Percentiles rank a stretch among this genome's conserved stretches.
Evolutionary conservation across 208 protist genomes (phyloP).

Genomic region (Strigomonas culicis): DNA sequence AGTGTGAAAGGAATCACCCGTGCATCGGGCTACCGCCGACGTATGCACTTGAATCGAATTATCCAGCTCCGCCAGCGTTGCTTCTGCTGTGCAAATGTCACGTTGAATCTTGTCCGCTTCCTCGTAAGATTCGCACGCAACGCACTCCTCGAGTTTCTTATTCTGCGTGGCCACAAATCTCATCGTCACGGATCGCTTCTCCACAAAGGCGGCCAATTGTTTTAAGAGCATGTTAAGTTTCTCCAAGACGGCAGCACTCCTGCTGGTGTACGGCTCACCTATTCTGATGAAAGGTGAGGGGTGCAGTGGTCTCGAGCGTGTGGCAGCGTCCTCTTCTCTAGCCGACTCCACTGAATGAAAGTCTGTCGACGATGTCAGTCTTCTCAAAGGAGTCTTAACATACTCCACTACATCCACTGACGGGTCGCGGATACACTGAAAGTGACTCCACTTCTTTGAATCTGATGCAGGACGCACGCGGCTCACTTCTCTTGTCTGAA

Average conservation of each 20-base stretch:
- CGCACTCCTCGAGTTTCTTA: neutral
- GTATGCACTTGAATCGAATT: neutral
- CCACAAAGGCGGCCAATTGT: neutral
- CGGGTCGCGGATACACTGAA: neutral
- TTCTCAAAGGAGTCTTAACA: neutral
- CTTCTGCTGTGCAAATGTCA: neutral
- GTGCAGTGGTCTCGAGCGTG: too few relatives aligned
- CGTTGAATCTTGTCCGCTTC: conserved; percentile 11
- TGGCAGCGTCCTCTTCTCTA: neutral
- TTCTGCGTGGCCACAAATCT: neutral
- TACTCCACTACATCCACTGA: too few relatives aligned
- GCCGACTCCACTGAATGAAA: neutral
- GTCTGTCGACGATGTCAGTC: neutral
- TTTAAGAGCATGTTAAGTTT: neutral
- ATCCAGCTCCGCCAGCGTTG: neutral
- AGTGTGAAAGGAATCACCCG: neutral
- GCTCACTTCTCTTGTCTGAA: neutral
- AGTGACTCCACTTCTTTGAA: neutral
- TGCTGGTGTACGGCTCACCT: too few relatives aligned
- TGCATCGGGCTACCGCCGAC: too few relatives aligned
- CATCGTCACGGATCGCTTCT: neutral
- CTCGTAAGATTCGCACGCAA: conserved; percentile 9
- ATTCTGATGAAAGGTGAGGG: too few relatives aligned
- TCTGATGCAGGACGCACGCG: too few relatives aligned
- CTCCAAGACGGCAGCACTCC: neutral